A percentile compares a stretch with the other conserved stretches of the same genome.
Conservation (phyloP, 129 eudicot genomes). For the Flaveria ramosissima region DNA sequence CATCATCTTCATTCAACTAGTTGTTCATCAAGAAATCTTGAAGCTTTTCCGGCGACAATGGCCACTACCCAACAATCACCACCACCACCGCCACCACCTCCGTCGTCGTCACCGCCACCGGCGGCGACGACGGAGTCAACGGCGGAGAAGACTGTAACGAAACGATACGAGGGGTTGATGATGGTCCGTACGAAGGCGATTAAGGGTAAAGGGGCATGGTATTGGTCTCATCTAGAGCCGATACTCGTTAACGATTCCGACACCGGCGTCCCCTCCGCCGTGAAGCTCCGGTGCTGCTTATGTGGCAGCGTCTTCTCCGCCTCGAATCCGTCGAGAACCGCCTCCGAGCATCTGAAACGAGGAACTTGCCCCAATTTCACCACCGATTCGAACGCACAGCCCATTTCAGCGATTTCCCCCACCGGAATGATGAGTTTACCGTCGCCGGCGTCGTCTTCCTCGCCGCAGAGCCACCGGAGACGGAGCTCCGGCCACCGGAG, state of each 20-base stretch:
- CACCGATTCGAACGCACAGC: constrained; percentile 40
- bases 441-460: constrained; percentile 40
- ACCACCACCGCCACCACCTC: constrained; percentile 13
- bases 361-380: constrained; percentile 81
- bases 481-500: constrained; percentile 44
- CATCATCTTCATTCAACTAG: not conserved
- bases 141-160: constrained; percentile 63
- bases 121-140: constrained; percentile 42
- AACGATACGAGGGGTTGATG: constrained; percentile 68
- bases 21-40: constrained; percentile 29
- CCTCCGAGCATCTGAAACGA: constrained; percentile 87
- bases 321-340: constrained; percentile 90
- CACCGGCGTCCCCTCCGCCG: constrained; percentile 62
- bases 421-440: constrained; percentile 32
- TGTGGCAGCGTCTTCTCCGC: constrained; percentile 84
- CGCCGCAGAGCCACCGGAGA: constrained; percentile 52
- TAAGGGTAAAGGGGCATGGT: constrained; percentile 97
- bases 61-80: constrained; percentile 29
- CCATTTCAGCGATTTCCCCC: constrained; percentile 56
- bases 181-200: constrained; percentile 86
- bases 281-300: constrained; percentile 71
- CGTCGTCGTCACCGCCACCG: constrained; percentile 21
- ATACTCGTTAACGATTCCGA: constrained; percentile 58
- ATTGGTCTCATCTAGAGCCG: constrained; percentile 90
- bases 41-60: constrained; percentile 27